Evolutionary conservation across 805 yeast species (phyloP).

Genomic region (Groenewaldozyma tartarivorans): DNA sequence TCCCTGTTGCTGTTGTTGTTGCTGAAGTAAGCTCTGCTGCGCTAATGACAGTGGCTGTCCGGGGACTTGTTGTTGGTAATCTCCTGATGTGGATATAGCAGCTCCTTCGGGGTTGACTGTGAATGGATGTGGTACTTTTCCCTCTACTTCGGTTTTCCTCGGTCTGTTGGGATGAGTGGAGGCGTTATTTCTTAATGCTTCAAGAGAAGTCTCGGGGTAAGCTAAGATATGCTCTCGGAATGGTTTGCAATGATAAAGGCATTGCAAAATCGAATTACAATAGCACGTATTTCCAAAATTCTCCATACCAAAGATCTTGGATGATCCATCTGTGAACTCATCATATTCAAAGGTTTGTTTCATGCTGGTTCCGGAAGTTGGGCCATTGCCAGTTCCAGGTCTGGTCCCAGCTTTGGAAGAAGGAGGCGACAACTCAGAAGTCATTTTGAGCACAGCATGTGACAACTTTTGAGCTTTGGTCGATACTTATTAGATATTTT

Average conservation of each 20-base stretch:
- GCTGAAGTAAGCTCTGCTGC: neutral
- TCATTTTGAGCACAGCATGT: no score
- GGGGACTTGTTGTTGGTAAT: neutral
- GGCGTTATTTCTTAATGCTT: slow-evolving; percentile 1
- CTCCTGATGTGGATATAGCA: slow-evolving; percentile 9
- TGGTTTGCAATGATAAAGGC: slow-evolving; percentile 62
- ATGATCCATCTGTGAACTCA: slow-evolving; percentile 17
- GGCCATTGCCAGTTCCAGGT: no score
- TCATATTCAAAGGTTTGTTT: slow-evolving; percentile 5
- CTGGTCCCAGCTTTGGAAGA: no score
- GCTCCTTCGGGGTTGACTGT: slow-evolving; percentile 21
- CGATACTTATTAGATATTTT: no score
- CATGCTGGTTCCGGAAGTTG: neutral
- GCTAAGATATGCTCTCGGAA: slow-evolving; percentile 52
- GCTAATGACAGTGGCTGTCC: neutral
- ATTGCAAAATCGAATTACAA: slow-evolving; percentile 86
- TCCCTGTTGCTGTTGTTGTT: neutral
- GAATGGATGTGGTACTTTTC: slow-evolving; percentile 27
- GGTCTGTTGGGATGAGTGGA: slow-evolving; percentile 7
- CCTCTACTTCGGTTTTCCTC: slow-evolving; percentile 31
- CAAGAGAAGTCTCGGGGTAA: slow-evolving; percentile 30
- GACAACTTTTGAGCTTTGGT: no score
- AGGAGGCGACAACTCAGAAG: no score
- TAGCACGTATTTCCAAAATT: slow-evolving; percentile 68
- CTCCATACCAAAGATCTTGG: slow-evolving; percentile 35